Conservation (phyloP, 2,329 filamentous ascomycete genomes). For the Phyllosticta citriasiana region DNA sequence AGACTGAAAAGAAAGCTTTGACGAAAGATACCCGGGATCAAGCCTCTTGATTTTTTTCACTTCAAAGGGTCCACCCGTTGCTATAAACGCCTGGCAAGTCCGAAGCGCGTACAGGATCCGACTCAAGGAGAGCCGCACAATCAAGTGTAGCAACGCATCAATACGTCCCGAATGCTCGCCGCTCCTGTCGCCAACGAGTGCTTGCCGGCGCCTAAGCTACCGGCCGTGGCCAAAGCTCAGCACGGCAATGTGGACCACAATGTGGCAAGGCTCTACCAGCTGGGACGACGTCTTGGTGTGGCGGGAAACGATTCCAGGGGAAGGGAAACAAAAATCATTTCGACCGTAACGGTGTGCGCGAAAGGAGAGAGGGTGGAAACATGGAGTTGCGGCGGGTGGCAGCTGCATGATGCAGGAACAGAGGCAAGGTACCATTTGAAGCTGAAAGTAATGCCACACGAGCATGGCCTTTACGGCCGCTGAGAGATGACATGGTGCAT, state of each 20-base stretch:
- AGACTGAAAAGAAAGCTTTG: background rate
- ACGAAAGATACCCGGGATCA: background rate
- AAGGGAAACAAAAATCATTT: background rate
- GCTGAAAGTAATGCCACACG: conserved; percentile 6
- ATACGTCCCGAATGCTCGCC: background rate
- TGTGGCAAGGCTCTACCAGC: background rate
- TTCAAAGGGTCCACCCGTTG: background rate
- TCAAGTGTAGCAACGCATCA: background rate
- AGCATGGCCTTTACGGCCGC: conserved; percentile 5
- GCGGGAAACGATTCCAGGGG: background rate
- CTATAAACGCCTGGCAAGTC: background rate
- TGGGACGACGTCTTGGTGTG: background rate
- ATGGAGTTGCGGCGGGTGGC: background rate
- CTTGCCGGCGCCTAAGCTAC: background rate
- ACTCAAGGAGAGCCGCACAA: background rate
- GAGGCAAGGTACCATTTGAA: background rate
- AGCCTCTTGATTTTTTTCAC: background rate
- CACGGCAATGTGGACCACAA: background rate
- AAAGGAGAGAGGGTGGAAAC: background rate
- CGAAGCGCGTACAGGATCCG: background rate
- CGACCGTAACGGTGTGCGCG: background rate
- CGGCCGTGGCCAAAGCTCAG: background rate
- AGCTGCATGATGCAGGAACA: background rate
- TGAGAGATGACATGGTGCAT: conserved; percentile 5
- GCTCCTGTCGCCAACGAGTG: background rate